These are phyloP conservation scores for Pythium pyrilobum DNA, from an alignment of 352 stramenopile genomes.

Conservation along the genomic window DNA sequence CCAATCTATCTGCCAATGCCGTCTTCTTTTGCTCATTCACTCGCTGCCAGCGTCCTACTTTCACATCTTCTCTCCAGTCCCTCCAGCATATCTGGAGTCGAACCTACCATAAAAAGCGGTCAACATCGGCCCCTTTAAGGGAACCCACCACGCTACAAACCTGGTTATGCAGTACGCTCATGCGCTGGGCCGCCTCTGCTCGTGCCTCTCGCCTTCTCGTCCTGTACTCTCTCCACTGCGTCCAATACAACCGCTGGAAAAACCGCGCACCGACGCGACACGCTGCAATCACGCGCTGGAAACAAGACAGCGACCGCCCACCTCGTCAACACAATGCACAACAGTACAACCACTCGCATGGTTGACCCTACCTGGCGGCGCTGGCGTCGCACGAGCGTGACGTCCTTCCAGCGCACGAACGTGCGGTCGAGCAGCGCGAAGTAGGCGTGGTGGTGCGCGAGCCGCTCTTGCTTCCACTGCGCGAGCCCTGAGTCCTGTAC, in stretches of 20 bases:
- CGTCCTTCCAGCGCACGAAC: constrained; percentile 28
- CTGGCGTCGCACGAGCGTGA: constrained; percentile 9
- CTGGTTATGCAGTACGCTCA: not conserved
- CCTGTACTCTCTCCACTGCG: constrained; percentile 25
- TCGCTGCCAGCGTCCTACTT: no score
- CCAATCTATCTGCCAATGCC: not conserved
- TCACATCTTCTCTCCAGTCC: not conserved
- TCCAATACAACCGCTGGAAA: constrained; percentile 31
- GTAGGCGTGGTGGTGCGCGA: constrained; percentile 26
- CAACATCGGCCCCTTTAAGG: not conserved
- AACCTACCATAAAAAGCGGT: not conserved
- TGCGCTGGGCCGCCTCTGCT: not conserved
- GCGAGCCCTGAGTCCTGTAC: not conserved
- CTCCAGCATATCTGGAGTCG: not conserved
- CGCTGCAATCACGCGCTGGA: constrained; percentile 31
- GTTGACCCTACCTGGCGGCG: constrained; percentile 26
- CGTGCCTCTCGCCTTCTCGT: constrained; percentile 1
- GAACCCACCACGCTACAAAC: not conserved
- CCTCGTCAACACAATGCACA: not conserved
- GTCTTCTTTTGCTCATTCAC: not conserved
- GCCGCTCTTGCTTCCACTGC: constrained; percentile 19
- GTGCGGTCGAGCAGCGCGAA: constrained; percentile 18
- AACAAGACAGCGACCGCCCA: no score
- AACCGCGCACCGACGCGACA: constrained; percentile 41
- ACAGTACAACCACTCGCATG: not conserved